Conservation (phyloP, 169 alveolate genomes). For the Eimeria tenella region DNA sequence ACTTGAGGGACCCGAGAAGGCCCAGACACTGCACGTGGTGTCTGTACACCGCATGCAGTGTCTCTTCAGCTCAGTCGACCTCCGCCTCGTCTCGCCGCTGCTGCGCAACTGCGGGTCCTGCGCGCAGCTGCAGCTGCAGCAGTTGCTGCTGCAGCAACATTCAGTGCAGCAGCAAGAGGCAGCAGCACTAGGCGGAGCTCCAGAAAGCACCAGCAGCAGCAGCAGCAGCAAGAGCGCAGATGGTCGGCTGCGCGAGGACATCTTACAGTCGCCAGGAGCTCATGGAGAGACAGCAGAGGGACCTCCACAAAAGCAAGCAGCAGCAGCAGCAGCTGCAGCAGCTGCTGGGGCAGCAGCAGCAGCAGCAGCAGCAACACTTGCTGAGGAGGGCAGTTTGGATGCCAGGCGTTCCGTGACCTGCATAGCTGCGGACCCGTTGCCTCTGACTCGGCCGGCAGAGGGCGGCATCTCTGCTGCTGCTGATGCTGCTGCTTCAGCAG, state of each 20-base stretch:
- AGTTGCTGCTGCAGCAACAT: conserved; percentile 19
- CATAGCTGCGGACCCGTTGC: conserved; percentile 41
- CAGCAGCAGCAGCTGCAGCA: conserved; percentile 29
- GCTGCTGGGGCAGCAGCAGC: conserved; percentile 51
- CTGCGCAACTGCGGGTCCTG: conserved; percentile 55
- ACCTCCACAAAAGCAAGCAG: neutral
- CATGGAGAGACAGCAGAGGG: neutral
- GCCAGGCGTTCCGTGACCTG: conserved; percentile 33
- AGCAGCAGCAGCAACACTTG: conserved; percentile 41
- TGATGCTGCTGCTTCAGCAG: neutral
- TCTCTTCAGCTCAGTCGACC: conserved; percentile 61
- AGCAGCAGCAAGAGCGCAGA: neutral
- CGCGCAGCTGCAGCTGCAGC: conserved; percentile 48
- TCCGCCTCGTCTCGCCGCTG: conserved; percentile 58
- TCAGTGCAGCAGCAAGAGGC: neutral
- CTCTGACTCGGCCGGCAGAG: neutral
- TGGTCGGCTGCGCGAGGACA: neutral
- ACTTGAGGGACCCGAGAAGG: neutral
- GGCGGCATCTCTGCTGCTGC: neutral
- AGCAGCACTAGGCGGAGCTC: neutral
- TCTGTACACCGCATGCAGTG: conserved; percentile 45
- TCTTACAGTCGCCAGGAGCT: neutral
- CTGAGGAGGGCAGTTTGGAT: conserved; percentile 21
- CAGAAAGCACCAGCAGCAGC: neutral
- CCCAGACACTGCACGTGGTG: conserved; percentile 54